Evolutionary conservation across 176 grass and related monocot species (phyloP).

Genomic region (Secale cereale): DNA sequence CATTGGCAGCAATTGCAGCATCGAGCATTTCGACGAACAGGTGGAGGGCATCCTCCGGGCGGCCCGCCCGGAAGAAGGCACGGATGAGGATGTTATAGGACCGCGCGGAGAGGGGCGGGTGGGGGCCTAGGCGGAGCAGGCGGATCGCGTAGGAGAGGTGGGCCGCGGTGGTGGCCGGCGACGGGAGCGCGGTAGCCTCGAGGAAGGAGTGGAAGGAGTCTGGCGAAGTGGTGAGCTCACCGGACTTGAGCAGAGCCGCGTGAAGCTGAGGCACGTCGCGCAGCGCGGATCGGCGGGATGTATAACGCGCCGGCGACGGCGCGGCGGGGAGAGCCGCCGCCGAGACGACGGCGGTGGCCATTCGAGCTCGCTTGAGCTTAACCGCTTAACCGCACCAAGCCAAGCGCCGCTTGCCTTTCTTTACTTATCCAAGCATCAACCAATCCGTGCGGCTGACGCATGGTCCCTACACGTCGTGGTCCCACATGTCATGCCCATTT

Average conservation of each 20-base stretch:
- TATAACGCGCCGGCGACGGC: background rate
- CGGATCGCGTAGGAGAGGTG: constrained; percentile 48
- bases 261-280: constrained; percentile 46
- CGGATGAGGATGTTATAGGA: constrained; percentile 58
- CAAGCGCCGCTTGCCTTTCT: background rate
- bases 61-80: constrained; percentile 30
- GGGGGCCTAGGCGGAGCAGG: constrained; percentile 33
- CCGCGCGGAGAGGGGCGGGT: background rate
- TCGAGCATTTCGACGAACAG: constrained; percentile 69
- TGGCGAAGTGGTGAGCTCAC: constrained; percentile 31
- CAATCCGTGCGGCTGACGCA: background rate
- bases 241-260: constrained; percentile 49
- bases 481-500: constrained; percentile 16
- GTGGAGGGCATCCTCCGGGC: constrained; percentile 32
- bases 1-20: background rate
- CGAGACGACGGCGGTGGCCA: constrained; percentile 27
- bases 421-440: constrained; percentile 11
- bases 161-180: constrained; percentile 13
- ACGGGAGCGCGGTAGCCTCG: constrained; percentile 30
- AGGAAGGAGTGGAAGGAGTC: constrained; percentile 43
- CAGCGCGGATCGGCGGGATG: background rate
- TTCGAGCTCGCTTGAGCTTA: background rate
- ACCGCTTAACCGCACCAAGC: constrained; percentile 12
- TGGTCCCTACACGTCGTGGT: fast-evolving
- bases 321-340: background rate